phyloP scores from a whole-genome alignment of 1,284 basidiomycete genomes.

The Cryptococcus jaspeensis region DNA sequence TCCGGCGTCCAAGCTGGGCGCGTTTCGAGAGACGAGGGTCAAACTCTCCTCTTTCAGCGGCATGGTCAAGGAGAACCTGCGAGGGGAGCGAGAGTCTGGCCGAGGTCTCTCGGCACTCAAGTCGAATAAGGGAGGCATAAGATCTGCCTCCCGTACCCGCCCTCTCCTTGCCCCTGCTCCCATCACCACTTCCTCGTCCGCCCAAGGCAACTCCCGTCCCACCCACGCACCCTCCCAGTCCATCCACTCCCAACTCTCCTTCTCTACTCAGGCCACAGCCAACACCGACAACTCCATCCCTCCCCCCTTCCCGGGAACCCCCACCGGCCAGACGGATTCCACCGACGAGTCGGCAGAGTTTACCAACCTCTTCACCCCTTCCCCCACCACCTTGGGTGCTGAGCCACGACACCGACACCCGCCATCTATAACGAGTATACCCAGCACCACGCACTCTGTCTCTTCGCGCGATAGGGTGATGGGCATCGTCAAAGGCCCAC shows the following conservation, averaged over 20 bases:
- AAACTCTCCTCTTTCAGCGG: slow-evolving; percentile 13
- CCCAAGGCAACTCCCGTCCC: slow-evolving; percentile 1
- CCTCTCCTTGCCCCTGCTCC: neutral
- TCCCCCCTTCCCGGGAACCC: too few species aligned
- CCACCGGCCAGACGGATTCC: slow-evolving; percentile 3
- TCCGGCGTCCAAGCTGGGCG: neutral
- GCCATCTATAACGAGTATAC: slow-evolving; percentile 7
- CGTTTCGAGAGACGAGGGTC: slow-evolving; percentile 9
- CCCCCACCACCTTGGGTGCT: neutral
- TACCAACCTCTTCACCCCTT: slow-evolving; percentile 19
- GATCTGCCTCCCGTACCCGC: neutral
- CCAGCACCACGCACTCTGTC: slow-evolving; percentile 1
- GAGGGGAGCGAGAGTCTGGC: neutral
- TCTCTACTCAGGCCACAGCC: neutral
- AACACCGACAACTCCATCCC: slow-evolving; percentile 4
- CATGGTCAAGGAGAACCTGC: slow-evolving; percentile 3
- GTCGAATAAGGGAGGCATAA: neutral
- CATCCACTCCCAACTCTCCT: neutral
- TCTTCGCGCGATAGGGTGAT: slow-evolving; percentile 23
- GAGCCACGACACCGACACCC: neutral
- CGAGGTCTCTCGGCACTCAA: neutral
- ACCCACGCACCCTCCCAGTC: neutral
- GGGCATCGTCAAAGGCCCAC: slow-evolving; percentile 9
- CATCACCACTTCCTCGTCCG: neutral
- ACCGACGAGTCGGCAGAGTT: slow-evolving; percentile 17